These are phyloP conservation scores for Nakataea oryzae DNA, from an alignment of 2,329 filamentous ascomycete genomes.

Conservation along the genomic window DNA sequence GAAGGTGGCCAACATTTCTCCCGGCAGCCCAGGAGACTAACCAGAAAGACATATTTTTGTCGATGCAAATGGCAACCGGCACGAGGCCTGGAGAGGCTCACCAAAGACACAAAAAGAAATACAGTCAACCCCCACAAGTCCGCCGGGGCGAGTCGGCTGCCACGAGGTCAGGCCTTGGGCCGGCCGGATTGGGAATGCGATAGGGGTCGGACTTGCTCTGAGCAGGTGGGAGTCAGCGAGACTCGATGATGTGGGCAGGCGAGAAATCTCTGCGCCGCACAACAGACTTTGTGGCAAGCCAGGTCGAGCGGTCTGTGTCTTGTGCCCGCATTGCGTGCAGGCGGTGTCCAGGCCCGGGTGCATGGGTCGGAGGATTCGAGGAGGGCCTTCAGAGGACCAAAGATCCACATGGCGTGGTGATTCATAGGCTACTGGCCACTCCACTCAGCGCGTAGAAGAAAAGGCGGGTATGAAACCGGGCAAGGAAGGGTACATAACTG, in stretches of 20 bases:
- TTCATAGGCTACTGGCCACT: not conserved
- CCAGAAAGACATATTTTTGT: no score
- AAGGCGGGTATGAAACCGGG: not conserved
- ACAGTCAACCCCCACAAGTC: not conserved
- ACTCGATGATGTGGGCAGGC: not conserved
- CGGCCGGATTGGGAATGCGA: not conserved
- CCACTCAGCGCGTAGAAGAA: not conserved
- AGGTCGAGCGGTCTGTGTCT: not conserved
- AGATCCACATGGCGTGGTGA: not conserved
- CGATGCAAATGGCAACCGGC: no score
- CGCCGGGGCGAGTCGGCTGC: not conserved
- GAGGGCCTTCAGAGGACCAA: not conserved
- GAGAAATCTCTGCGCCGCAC: not conserved
- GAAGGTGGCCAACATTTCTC: not conserved
- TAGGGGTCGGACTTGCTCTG: not conserved
- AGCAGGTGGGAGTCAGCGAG: not conserved
- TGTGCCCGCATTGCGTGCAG: not conserved
- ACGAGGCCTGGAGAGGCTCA: slow-evolving; percentile 4
- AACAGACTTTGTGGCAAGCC: not conserved
- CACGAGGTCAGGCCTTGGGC: not conserved
- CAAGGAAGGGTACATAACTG: not conserved
- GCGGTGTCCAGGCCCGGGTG: not conserved
- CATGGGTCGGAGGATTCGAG: not conserved
- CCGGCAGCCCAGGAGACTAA: no score
- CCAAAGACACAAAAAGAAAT: not conserved